phyloP scores from a whole-genome alignment of 1,284 basidiomycete genomes.

The Ganoderma boninense region DNA sequence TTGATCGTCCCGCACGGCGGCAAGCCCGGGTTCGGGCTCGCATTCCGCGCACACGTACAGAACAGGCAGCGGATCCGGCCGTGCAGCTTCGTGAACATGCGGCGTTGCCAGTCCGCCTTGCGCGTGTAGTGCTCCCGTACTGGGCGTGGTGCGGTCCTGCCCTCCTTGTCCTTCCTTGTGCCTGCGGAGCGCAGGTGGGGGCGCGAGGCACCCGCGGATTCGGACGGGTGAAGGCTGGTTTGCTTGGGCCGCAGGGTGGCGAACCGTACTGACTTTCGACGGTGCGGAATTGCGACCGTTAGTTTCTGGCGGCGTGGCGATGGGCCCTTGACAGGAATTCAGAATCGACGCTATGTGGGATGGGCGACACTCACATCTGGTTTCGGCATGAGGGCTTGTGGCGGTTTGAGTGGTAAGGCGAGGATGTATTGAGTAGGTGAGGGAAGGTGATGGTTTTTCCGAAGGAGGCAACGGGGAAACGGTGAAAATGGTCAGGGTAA shows the following conservation, averaged over 20 bases:
- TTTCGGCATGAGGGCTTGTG: neutral
- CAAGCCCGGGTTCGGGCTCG: neutral
- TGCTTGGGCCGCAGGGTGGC: neutral
- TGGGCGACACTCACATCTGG: neutral
- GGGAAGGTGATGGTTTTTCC: neutral
- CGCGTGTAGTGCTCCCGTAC: neutral
- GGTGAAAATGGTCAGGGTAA: neutral
- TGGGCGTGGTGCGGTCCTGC: neutral
- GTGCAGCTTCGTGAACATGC: slow-evolving; percentile 8
- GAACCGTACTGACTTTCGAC: neutral
- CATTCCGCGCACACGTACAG: slow-evolving; percentile 1
- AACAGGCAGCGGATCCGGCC: slow-evolving; percentile 12
- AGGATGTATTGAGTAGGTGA: neutral
- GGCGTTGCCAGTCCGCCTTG: slow-evolving; percentile 3
- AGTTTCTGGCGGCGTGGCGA: neutral
- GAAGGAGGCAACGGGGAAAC: neutral
- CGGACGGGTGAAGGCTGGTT: neutral
- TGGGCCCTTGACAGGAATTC: neutral
- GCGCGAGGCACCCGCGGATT: neutral
- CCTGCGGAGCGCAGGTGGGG: neutral
- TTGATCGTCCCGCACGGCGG: slow-evolving; percentile 4
- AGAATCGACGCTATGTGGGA: neutral
- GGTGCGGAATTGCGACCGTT: neutral
- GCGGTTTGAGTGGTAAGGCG: neutral
- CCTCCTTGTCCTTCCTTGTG: neutral